Base-by-base conservation (phyloP, 2,329 filamentous ascomycete genomes). In the Shiraia bambusicola region DNA sequence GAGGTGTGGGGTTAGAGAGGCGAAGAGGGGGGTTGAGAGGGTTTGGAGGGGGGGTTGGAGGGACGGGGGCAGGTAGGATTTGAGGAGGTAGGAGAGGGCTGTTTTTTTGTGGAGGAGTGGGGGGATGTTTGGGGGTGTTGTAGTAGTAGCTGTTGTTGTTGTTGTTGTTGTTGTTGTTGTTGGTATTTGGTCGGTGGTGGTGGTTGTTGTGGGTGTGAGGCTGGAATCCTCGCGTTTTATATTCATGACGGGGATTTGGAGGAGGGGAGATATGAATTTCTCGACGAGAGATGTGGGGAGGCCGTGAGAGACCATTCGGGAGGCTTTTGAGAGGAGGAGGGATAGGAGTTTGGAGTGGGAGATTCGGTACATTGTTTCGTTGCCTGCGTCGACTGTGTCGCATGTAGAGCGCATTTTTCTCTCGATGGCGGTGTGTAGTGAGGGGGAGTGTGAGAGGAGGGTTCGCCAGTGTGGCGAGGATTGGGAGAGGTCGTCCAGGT, bases 261-360 rank as follows among this genome's bases (percentile, higher is more conserved):
- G 74, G 2, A 80, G 79, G 58, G 85, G 85, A 37, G 77, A 80
- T 7, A 98, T 82, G 55, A 95, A 94, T 29, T 81, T 84, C 33
- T 93, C 87, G 63, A 96, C 92, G 76, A 98, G 79, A 55, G 86
- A 95, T 6, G 74, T 71, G 2, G 93, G 90, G 8, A 97, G 71
- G 0, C 83, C 81, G 1, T 70, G 72, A 4, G 72, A 68, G n/a
- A 77, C 75, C 76, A 94, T 86, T 4, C 75, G 76, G 47, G 77
- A 76, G 4, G 90, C 89, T 67, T 96, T 97, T 13, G 69, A 61
- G 6, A 91, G 49, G 1, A 97, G 61, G 40, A 84, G 76, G 2
- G 68, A 61, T 6, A 86, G 59, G 1, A 96, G 77, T 62, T 90
- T 95, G 10, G 76, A 71, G 58, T 87, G 78, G 55, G 77, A 93